Evolutionary conservation across 2,329 filamentous ascomycete species (phyloP), one percentile per base, ranked within the genome.

Genomic region (Balansia obtecta): DNA sequence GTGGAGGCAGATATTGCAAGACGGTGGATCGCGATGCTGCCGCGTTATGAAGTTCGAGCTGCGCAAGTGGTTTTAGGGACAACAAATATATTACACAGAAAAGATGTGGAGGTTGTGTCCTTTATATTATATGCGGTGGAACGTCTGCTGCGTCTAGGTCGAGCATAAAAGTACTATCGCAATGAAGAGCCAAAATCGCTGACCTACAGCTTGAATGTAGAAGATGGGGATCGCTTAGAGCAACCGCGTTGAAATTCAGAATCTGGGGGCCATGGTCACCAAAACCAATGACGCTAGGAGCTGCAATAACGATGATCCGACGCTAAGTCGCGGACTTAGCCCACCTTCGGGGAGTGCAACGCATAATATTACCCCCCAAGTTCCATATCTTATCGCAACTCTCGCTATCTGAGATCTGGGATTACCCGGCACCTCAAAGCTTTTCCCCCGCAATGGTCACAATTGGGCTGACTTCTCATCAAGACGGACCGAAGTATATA

Each of bases 271-370:
- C 62, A 55, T 56, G 45, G 65, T 60, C 63, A 57, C 67, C 68
- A 70, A 71, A 64, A 63, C 67, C 63, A 66, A 60, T 55, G 51
- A 54, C 68, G 68, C 69, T 71, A 71, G 66, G 61, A 2, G 11
- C 1, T 46, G 67, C 52, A 64, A 62, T 7, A 70, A 66, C 45
- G 45, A 60, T 68, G n/a, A 55, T 65, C 65, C 68, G 65, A 49
- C 42, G 47, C 59, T 61, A 61, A 61, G 52, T 10, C 4, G 3
- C 32, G 7, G 2, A 10, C 16, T 18, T 22, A 7, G 49, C 27
- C 10, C 1, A 15, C 9, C 40, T 53, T 40, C 11, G 42, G 16
- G 42, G 52, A 41, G 55, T 56, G 52, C n/a, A 16, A 16, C n/a
- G 22, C 50, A n/a, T 27, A 27, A 27, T 27, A 27, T 27, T 27